Evolutionary conservation across 2,329 filamentous ascomycete species (phyloP).

Genomic region (Coccinonectria pachysandricola): DNA sequence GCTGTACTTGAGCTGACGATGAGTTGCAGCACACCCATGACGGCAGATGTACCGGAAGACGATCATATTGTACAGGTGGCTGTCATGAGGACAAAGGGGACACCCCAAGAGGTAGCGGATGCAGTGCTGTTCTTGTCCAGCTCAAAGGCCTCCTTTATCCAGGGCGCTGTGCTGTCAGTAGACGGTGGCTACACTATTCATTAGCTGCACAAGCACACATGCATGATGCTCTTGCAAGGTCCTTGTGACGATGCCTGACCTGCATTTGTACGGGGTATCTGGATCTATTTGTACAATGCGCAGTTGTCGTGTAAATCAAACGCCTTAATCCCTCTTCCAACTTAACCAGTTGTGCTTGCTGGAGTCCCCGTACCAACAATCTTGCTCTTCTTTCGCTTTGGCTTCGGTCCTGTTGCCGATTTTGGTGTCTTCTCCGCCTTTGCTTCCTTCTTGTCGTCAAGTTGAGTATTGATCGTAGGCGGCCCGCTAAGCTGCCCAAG

Average conservation of each 20-base stretch:
- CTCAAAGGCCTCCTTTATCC: constrained; percentile 34
- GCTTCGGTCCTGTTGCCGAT: constrained; percentile 31
- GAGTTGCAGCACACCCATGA: constrained; percentile 36
- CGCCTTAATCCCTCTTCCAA: constrained; percentile 1
- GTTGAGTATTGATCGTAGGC: constrained; percentile 31
- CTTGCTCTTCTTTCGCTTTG: constrained; percentile 40
- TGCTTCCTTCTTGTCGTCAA: constrained; percentile 35
- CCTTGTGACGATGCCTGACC: too few species aligned
- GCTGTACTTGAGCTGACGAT: neutral
- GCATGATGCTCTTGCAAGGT: too few species aligned
- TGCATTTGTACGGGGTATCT: constrained; percentile 15
- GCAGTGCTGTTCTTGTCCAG: constrained; percentile 34
- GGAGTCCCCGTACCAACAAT: constrained; percentile 27
- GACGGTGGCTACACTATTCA: constrained; percentile 35
- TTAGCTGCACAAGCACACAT: too few species aligned
- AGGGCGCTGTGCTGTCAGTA: constrained; percentile 31
- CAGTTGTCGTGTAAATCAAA: constrained; percentile 1
- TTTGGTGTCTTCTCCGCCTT: constrained; percentile 36
- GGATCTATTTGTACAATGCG: constrained; percentile 8
- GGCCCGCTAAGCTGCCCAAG: constrained; percentile 27
- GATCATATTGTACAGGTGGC: constrained; percentile 23
- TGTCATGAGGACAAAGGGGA: constrained; percentile 30
- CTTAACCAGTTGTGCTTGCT: constrained; percentile 4
- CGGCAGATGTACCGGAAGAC: constrained; percentile 26
- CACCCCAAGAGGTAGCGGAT: constrained; percentile 36